Conservation (phyloP, 371 early-diverging fungal genomes). For the Lichtheimia corymbifera region DNA sequence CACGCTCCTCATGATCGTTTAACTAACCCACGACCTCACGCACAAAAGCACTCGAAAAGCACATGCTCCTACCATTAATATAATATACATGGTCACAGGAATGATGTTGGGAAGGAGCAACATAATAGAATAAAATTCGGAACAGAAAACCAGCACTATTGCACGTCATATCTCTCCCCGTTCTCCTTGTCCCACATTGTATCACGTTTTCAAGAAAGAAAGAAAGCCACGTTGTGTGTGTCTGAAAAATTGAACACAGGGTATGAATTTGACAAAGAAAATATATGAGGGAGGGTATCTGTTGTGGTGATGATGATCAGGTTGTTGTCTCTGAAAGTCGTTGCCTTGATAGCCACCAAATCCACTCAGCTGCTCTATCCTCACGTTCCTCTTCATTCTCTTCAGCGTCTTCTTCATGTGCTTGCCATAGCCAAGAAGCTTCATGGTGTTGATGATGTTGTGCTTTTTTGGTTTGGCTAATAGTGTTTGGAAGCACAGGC, state of each 20-base stretch:
- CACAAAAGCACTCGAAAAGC: too few relatives aligned
- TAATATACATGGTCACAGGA: too few relatives aligned
- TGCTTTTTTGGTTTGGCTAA: not conserved
- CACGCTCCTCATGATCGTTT: too few relatives aligned
- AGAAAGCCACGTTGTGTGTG: not conserved
- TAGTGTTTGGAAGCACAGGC: slow-evolving; percentile 3
- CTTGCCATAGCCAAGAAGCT: slow-evolving; percentile 11
- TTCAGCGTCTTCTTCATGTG: slow-evolving; percentile 11
- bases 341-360: slow-evolving; percentile 20
- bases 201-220: not conserved
- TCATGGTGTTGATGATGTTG: slow-evolving; percentile 1
- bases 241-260: not conserved
- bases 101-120: too few relatives aligned
- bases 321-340: slow-evolving; percentile 5
- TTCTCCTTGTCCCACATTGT: slow-evolving; percentile 2
- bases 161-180: too few relatives aligned
- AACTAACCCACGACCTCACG: too few relatives aligned
- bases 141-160: too few relatives aligned
- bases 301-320: not conserved
- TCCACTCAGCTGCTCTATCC: slow-evolving; percentile 19
- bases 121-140: too few relatives aligned
- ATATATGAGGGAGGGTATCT: not conserved
- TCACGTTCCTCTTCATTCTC: slow-evolving; percentile 18
- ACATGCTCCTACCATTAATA: too few relatives aligned
- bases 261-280: not conserved